Conservation (phyloP, 805 yeast genomes). For the Kuraishia hungarica region DNA sequence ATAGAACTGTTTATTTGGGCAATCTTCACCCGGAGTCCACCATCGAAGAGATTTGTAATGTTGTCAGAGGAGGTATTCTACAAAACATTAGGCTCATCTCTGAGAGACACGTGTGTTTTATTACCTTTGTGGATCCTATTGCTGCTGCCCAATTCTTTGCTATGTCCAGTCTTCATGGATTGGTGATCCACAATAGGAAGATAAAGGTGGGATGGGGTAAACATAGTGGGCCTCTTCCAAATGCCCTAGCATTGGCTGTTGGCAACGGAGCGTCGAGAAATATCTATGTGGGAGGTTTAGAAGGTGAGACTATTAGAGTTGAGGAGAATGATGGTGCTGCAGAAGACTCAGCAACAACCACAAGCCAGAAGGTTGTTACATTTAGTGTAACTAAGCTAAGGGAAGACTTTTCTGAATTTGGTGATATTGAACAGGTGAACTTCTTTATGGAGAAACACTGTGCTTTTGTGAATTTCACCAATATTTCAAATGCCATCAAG, state of each 20-base stretch:
- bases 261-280: slow-evolving; percentile 92
- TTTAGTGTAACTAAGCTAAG: slow-evolving; percentile 39
- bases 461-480: slow-evolving; percentile 87
- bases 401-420: slow-evolving; percentile 69
- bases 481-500: slow-evolving; percentile 82
- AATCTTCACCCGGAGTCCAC: slow-evolving; percentile 82
- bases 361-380: not conserved
- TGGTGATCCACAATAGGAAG: slow-evolving; percentile 76
- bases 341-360: not conserved
- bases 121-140: slow-evolving; percentile 92
- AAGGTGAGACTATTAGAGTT: slow-evolving; percentile 10
- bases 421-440: slow-evolving; percentile 93
- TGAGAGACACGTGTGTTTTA: slow-evolving; percentile 88
- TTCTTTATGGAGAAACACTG: slow-evolving; percentile 77
- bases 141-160: slow-evolving; percentile 98
- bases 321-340: not conserved
- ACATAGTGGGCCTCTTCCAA: slow-evolving; percentile 87
- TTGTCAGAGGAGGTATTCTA: slow-evolving; percentile 88
- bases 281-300: slow-evolving; percentile 67
- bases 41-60: slow-evolving; percentile 91
- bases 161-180: slow-evolving; percentile 83
- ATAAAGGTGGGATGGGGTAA: slow-evolving; percentile 97
- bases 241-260: slow-evolving; percentile 81
- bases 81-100: slow-evolving; percentile 74
- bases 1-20: slow-evolving; percentile 88